These are phyloP conservation scores for Fagus crenata DNA, from an alignment of 306 rosid genomes.

Conservation along the genomic window DNA sequence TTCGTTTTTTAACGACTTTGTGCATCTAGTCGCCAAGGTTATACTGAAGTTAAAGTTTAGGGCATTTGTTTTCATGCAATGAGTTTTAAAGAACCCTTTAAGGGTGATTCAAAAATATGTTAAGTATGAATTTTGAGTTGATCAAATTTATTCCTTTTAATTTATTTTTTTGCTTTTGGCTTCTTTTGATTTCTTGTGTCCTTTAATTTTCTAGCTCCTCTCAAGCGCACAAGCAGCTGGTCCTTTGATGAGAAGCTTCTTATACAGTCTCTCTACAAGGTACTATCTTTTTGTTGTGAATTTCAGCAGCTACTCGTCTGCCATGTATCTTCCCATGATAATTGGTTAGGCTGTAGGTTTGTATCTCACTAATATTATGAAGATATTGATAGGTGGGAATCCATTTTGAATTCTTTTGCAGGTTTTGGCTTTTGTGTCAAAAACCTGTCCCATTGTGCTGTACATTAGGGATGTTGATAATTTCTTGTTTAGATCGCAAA, in stretches of 20 bases:
- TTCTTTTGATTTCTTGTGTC: neutral
- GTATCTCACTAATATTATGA: neutral
- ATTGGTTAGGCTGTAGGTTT: neutral
- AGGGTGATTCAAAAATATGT: neutral
- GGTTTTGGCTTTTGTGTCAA: constrained; percentile 71
- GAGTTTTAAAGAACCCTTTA: neutral
- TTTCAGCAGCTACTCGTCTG: neutral
- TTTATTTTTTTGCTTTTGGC: neutral
- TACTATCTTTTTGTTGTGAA: constrained; percentile 24
- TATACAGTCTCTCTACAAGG: constrained; percentile 82
- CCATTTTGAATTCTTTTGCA: constrained; percentile 34
- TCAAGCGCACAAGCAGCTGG: constrained; percentile 83
- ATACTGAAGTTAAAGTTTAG: neutral
- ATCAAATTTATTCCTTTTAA: neutral
- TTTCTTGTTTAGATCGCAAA: constrained; percentile 63
- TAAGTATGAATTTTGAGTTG: neutral
- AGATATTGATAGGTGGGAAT: constrained; percentile 17
- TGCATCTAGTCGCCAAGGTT: neutral
- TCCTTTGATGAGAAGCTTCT: constrained; percentile 87
- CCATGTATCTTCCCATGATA: neutral
- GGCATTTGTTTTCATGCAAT: neutral
- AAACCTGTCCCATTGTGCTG: constrained; percentile 71
- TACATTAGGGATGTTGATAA: constrained; percentile 79
- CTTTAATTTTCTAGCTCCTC: constrained; percentile 47
- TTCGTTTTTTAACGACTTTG: neutral